Evolutionary conservation across 2,329 filamentous ascomycete genomes (phyloP).

Genomic region (Trichoderma harzianum): DNA sequence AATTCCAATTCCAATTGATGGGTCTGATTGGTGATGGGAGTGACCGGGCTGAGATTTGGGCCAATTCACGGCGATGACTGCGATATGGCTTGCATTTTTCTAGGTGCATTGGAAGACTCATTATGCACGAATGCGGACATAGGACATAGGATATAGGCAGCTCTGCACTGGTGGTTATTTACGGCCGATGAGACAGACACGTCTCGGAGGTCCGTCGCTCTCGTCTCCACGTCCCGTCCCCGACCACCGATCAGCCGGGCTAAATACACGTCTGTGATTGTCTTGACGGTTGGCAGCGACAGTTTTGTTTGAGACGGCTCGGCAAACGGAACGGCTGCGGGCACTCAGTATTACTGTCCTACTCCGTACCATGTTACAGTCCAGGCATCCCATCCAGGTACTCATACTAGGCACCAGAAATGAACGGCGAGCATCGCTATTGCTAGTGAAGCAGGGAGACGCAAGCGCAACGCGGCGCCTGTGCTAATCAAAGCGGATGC

Average conservation of each 20-base stretch:
- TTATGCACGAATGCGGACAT: background rate
- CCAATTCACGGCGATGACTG: background rate
- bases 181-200: background rate
- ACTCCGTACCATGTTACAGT: background rate
- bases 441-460: conserved; percentile 9
- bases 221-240: background rate
- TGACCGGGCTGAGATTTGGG: background rate
- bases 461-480: conserved; percentile 14
- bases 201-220: background rate
- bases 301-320: background rate
- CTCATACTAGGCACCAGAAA: background rate
- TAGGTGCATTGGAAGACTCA: background rate
- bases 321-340: background rate
- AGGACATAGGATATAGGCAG: background rate
- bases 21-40: background rate
- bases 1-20: background rate
- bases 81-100: background rate
- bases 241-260: background rate
- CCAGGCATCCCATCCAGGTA: background rate
- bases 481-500: background rate
- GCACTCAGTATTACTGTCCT: background rate
- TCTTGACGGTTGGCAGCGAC: background rate
- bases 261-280: background rate
- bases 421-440: background rate
- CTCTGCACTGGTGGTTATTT: background rate